Base-by-base conservation (phyloP, 768 basidiomycete species). In the Amyloporia xantha region DNA sequence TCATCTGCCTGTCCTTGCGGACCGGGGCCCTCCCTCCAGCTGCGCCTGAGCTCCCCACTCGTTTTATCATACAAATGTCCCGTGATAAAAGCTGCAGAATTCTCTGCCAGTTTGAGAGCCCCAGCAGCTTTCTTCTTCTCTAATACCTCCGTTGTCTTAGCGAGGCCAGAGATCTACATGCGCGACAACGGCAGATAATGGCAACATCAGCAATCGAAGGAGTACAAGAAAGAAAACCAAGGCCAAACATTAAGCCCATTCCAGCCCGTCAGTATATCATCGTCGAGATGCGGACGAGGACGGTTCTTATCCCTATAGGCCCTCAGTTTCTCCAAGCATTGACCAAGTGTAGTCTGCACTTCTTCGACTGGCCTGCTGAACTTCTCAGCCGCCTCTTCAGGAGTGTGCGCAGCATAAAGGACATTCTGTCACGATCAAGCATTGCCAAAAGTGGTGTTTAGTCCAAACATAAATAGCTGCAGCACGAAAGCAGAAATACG, bases 211-310 rank as follows among this genome's bases (percentile, higher is more conserved):
- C n/a, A n/a, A n/a, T n/a, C n/a, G n/a, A n/a, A n/a, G n/a, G n/a
- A n/a, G n/a, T n/a, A n/a, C n/a, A n/a, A n/a, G 30, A 33, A 7
- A 21, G 20, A 39, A n/a, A 21, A 10, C 6, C 44, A n/a, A 2
- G 54, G 54, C 21, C 49, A 39, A 41, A 68, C 67, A 70, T 71
- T 70, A 3, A 71, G 59, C 1, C 71, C 71, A 48, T 72, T 71
- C 70, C 71, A 72, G 7, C 63, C 54, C 7, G 68, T 62, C 11
- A 72, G 40, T 36, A 72, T 66, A 61, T 72, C 71, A 54, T 72
- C 71, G 54, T 72, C 71, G 30, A 70, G 51, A 41, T 70, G 70
- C 10, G 71, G 71, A 17, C 66, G 53, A 12, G 69, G 69, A 15
- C 71, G 54, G 4, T 62, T 53, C 49, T 58, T 51, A 42, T 72